Conservation (phyloP, 352 stramenopile species). For the Phytophthora colocasiae region DNA sequence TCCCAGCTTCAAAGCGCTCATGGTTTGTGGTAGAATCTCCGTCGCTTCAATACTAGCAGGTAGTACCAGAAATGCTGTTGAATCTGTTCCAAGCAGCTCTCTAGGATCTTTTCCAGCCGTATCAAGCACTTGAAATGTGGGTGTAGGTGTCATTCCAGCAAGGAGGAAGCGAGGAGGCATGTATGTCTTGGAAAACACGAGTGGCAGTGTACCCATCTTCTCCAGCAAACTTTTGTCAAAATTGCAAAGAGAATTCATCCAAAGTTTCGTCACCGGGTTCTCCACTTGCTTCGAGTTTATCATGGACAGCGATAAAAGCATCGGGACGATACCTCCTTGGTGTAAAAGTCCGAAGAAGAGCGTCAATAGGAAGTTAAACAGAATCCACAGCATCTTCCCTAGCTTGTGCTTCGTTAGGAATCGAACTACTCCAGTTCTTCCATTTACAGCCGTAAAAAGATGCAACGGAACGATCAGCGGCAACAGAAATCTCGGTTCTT, state of each 20-base stretch:
- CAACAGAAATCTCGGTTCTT: conserved; percentile 94
- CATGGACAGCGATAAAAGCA: conserved; percentile 57
- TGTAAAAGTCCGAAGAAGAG: conserved; percentile 79
- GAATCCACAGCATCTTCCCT: conserved; percentile 44
- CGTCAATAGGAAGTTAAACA: conserved; percentile 60
- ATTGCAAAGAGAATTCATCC: conserved; percentile 34
- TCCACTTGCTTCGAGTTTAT: conserved; percentile 10
- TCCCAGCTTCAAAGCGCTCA: conserved; percentile 33
- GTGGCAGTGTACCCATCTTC: conserved; percentile 25
- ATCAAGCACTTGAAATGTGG: conserved; percentile 60
- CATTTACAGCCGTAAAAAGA: conserved; percentile 50
- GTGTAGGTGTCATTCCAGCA: conserved; percentile 19
- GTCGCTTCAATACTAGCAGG: conserved; percentile 53
- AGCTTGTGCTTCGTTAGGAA: conserved; percentile 32
- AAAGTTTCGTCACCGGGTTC: conserved; percentile 2
- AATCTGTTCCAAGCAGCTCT: conserved; percentile 20
- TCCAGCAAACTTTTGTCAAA: conserved; percentile 27
- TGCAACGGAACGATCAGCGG: conserved; percentile 88
- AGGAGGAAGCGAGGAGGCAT: conserved; percentile 85
- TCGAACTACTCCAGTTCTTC: conserved; percentile 16
- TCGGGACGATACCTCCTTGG: conserved; percentile 71
- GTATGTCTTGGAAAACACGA: conserved; percentile 83
- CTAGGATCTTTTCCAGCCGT: conserved; percentile 41
- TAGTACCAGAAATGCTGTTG: conserved; percentile 43
- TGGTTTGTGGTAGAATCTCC: conserved; percentile 18